Evolutionary conservation across 345 rosid genomes (phyloP).

Genomic region (Jatropha curcas): DNA sequence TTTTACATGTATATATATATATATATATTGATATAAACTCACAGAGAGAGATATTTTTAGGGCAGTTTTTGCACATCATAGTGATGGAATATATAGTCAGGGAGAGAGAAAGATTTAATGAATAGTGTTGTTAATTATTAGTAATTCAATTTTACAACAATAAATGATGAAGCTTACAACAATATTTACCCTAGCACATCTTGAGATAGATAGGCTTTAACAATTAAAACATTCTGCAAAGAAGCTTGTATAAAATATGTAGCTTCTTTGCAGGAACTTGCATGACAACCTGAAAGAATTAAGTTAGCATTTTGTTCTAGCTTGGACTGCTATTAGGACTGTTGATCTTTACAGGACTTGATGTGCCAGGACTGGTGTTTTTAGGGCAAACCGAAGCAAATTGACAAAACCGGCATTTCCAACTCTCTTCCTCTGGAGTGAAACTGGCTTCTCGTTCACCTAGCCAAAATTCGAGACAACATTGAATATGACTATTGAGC

Average conservation of each 20-base stretch:
- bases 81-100: no score
- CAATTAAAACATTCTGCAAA: neutral
- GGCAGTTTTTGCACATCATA: no score
- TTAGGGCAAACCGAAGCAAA: slow-evolving; percentile 51
- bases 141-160: slow-evolving; percentile 7
- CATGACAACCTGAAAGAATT: slow-evolving; percentile 1
- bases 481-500: slow-evolving; percentile 43
- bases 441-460: slow-evolving; percentile 63
- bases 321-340: neutral
- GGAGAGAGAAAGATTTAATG: neutral
- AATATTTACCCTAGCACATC: neutral
- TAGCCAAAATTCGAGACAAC: slow-evolving; percentile 56
- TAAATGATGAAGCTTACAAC: neutral
- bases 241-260: neutral
- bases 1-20: no score
- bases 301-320: slow-evolving; percentile 7
- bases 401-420: slow-evolving; percentile 75
- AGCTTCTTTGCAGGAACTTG: neutral
- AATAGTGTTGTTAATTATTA: neutral
- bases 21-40: no score
- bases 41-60: no score
- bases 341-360: slow-evolving; percentile 18
- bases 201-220: neutral
- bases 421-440: slow-evolving; percentile 68
- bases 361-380: slow-evolving; percentile 19